phyloP scores from a whole-genome alignment of 164 flowering plant genomes.

The Paratinospora sagittata region DNA sequence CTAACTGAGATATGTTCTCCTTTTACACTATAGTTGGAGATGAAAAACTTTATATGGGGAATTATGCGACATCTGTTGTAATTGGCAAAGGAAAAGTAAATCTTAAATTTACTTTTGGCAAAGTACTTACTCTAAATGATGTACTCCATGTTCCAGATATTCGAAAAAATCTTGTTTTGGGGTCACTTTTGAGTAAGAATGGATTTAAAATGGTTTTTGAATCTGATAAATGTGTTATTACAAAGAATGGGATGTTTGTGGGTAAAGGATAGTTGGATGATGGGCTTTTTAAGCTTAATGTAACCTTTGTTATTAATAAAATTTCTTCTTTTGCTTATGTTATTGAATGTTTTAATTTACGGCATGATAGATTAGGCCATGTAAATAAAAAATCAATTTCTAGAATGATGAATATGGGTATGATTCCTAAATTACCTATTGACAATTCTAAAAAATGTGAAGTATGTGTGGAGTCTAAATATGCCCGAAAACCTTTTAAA shows the following conservation, averaged over 20 bases:
- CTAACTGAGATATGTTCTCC: neutral
- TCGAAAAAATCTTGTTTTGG: neutral
- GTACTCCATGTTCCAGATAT: neutral
- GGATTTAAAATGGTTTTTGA: neutral
- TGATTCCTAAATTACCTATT: too few relatives aligned
- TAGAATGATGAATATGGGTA: too few relatives aligned
- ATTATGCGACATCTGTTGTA: neutral
- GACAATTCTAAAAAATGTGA: too few relatives aligned
- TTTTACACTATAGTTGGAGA: neutral
- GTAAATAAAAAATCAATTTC: too few relatives aligned
- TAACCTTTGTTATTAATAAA: too few relatives aligned
- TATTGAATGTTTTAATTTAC: too few relatives aligned
- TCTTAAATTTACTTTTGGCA: neutral
- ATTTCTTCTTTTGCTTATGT: too few relatives aligned
- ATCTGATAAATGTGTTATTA: neutral
- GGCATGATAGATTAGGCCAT: too few relatives aligned
- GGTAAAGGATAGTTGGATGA: too few relatives aligned
- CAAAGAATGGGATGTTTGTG: neutral
- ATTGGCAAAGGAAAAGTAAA: neutral
- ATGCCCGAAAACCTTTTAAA: too few relatives aligned
- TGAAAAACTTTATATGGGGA: neutral
- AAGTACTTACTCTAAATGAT: neutral
- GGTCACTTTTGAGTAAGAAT: neutral
- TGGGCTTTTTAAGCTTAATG: too few relatives aligned
- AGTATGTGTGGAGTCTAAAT: too few relatives aligned